A percentile compares a stretch with the other conserved stretches of the same genome.
Evolutionary conservation across 257 asterid genomes (phyloP).

Genomic region (Nicotiana attenuata): DNA sequence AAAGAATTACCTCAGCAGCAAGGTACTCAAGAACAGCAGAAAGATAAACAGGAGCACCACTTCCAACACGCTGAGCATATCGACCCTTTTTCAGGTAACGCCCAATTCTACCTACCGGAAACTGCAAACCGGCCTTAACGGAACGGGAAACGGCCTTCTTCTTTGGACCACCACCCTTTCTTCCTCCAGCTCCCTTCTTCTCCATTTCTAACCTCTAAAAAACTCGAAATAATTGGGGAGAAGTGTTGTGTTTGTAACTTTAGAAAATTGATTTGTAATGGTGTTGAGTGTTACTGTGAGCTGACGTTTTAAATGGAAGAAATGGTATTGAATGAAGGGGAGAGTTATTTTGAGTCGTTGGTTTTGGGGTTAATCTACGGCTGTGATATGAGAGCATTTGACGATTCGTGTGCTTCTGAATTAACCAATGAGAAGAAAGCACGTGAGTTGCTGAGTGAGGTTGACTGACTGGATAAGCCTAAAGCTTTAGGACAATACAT

Average conservation of each 20-base stretch:
- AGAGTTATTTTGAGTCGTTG: not conserved
- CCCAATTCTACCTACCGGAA: constrained; percentile 56
- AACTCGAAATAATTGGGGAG: not conserved
- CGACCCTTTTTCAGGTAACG: constrained; percentile 52
- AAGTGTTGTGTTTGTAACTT: not conserved
- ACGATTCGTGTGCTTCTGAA: not conserved
- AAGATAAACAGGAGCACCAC: constrained; percentile 44
- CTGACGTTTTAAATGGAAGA: not conserved
- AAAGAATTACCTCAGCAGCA: constrained; percentile 38
- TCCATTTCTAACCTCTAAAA: constrained; percentile 27
- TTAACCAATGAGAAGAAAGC: not conserved
- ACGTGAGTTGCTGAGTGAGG: not conserved
- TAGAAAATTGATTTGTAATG: not conserved
- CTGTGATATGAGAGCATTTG: too few relatives aligned
- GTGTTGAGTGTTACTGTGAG: not conserved
- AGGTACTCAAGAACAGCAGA: constrained; percentile 51
- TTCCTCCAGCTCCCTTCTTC: constrained; percentile 53
- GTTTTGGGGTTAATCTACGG: constrained; percentile 1
- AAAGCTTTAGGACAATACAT: not conserved
- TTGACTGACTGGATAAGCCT: not conserved
- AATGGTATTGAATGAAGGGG: not conserved
- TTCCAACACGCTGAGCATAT: constrained; percentile 38
- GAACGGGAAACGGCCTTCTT: constrained; percentile 51
- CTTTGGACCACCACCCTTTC: constrained; percentile 49
- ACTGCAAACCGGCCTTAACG: constrained; percentile 46